A percentile compares a stretch with the other conserved stretches of the same genome.
These are phyloP conservation scores for Lentinula detonsa DNA, from an alignment of 768 basidiomycete species.

Conservation along the genomic window DNA sequence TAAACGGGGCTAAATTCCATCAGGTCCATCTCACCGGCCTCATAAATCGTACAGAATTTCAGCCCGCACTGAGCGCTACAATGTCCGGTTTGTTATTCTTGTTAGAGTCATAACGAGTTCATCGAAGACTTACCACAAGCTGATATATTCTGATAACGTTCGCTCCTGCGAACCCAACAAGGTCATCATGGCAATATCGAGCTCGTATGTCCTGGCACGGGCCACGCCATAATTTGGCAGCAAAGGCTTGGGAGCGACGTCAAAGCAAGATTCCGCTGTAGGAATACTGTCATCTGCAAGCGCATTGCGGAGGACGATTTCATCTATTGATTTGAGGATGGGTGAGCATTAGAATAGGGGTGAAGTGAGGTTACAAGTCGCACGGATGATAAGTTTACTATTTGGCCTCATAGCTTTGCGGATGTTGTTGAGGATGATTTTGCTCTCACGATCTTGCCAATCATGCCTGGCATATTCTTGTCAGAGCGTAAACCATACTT, in stretches of 20 bases:
- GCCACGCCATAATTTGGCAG: constrained; percentile 43
- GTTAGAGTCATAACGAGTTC: no score
- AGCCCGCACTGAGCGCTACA: constrained; percentile 19
- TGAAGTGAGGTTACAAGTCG: constrained; percentile 8
- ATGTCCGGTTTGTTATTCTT: neutral
- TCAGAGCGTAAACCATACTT: neutral
- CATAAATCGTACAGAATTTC: constrained; percentile 30
- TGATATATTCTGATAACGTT: constrained; percentile 30
- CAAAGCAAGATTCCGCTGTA: constrained; percentile 2
- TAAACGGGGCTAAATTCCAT: constrained; percentile 20
- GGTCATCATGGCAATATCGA: constrained; percentile 41
- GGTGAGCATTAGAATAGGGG: neutral
- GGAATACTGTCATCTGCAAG: constrained; percentile 7
- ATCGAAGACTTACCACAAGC: constrained; percentile 20
- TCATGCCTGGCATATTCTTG: constrained; percentile 25
- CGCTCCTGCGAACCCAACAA: constrained; percentile 36
- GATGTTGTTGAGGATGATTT: constrained; percentile 29
- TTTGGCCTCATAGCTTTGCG: constrained; percentile 26
- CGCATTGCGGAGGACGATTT: constrained; percentile 27
- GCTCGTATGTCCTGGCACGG: constrained; percentile 30
- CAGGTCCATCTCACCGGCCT: constrained; percentile 25
- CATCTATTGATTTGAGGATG: constrained; percentile 20
- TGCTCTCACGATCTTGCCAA: constrained; percentile 31
- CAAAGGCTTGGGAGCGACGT: constrained; percentile 31
- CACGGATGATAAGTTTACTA: constrained; percentile 32